These are phyloP conservation scores for Lachnellula cervina DNA, from an alignment of 2,329 filamentous ascomycete genomes.

Conservation along the genomic window DNA sequence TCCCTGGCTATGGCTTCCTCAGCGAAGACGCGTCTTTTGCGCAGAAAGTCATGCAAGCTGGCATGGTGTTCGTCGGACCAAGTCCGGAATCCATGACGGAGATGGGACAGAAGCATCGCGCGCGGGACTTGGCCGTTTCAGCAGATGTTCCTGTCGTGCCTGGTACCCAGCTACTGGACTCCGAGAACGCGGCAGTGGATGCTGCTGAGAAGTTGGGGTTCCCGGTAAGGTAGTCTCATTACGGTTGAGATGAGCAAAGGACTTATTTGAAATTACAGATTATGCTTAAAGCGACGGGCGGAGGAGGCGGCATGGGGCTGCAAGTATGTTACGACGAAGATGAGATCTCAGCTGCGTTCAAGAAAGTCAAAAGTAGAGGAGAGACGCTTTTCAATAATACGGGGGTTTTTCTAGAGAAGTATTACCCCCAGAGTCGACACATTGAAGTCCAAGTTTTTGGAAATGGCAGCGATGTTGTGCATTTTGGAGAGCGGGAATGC, in stretches of 20 bases:
- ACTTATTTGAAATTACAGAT: conserved; percentile 25
- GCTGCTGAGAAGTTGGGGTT: conserved; percentile 32
- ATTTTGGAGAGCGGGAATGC: conserved; percentile 63
- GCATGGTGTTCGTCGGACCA: conserved; percentile 57
- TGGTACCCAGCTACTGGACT: conserved; percentile 60
- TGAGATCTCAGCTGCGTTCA: conserved; percentile 48
- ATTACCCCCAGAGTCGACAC: conserved; percentile 53
- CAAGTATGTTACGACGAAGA: conserved; percentile 44
- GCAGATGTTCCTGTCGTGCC: conserved; percentile 64
- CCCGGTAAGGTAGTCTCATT: conserved; percentile 25
- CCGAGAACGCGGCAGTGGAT: conserved; percentile 41
- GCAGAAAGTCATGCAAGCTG: conserved; percentile 44
- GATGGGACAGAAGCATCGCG: conserved; percentile 40
- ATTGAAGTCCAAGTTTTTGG: conserved; percentile 67
- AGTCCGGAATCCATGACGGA: conserved; percentile 26
- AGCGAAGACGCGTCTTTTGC: conserved; percentile 61
- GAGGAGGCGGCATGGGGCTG: conserved; percentile 61
- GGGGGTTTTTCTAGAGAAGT: conserved; percentile 45
- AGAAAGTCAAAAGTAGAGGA: conserved; percentile 36
- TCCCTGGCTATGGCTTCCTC: conserved; percentile 64
- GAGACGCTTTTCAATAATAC: conserved; percentile 47
- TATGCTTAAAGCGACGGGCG: conserved; percentile 54
- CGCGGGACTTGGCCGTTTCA: conserved; percentile 60
- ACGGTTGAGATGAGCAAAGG: not conserved
- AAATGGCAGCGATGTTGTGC: conserved; percentile 53